Evolutionary conservation across 495 filamentous ascomycete genomes (phyloP), one percentile per base, ranked within the genome.

Genomic region (Podospora pseudocomata): DNA sequence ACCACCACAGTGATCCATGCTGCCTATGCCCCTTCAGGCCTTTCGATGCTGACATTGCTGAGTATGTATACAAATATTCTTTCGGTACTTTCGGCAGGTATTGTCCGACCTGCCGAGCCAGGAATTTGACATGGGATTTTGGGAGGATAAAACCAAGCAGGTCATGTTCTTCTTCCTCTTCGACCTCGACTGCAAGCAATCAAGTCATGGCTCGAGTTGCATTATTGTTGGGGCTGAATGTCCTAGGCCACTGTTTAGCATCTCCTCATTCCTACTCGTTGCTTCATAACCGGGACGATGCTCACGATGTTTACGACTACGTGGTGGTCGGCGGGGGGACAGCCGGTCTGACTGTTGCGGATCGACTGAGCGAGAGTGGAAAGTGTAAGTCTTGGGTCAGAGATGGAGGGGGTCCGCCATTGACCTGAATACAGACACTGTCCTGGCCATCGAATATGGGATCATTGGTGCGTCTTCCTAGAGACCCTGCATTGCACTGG

Each of bases 371-470:
- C 27, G 67, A 69, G 34, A 59, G 65, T 34, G 60, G 66, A 26
- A 15, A 18, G 19, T 53, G n/a, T 54, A 6, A 27, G 23, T 55
- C 1, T 53, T 60, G 32, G 6, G 27, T 26, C 16, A 19, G 13
- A 13, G 3, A 30, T 7, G 23, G 5, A 61, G 11, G 5, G n/a
- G n/a, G 1, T 27, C 23, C 4, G 0, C 15, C 39, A 67, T 32
- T 67, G 55, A 39, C 23, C 11, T 32, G 23, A 23, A 20, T 9
- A 23, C 59, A 69, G 63, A 65, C 20, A 61, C 56, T 16, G 67
- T 69, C 23, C 58, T 69, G 11, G 67, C 60, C 11, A 62, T 69
- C 49, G 67, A 69, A 58, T 64, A 64, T 66, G 67, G 67, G 28
- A 39, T 69, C 20, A 63, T 64, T 5, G 62, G 62, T 18, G 20